Evolutionary conservation across 1,284 basidiomycete genomes (phyloP), one percentile per base, ranked within the genome.

Genomic region (Sporisorium sorghi): DNA sequence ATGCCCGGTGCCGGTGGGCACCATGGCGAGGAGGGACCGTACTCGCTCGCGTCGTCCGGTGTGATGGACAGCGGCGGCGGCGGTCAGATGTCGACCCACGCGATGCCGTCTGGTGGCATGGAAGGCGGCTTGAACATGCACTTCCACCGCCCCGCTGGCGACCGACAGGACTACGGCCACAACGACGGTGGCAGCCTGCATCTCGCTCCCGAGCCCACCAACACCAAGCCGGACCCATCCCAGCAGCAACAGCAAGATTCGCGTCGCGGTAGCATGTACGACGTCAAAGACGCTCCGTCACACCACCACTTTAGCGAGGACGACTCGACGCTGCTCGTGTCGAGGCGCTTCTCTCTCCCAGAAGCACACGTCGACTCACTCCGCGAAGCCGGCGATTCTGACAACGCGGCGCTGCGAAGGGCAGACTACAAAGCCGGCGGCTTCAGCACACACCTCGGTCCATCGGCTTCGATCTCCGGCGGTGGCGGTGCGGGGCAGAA

Each of bases 321-420:
- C 24, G 21, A 28, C 15, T 56, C 54, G 23, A 19, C 55, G 12
- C 33, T 58, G 14, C 33, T 53, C 26, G 14, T 43, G 19, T 64
- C 61, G 19, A 32, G 61, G 15, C 61, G 61, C 21, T 53, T 64
- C 39, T 64, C 61, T 3, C 53, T 46, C 39, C 21, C 46, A 24
- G 60, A 51, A 9, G 33, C 32, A 11, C 53, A 39, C 12, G 28
- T 2, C 24, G 53, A 50, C 24, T 14, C 35, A 9, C 4, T 37
- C 15, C 23, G 23, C 4, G 35, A 55, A 11, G 12, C 10, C 12
- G n/a, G 33, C 7, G n/a, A n/a, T n/a, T n/a, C n/a, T n/a, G n/a
- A n/a, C n/a, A n/a, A n/a, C n/a, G n/a, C n/a, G n/a, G n/a, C n/a
- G n/a, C n/a, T n/a, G n/a, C n/a, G n/a, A n/a, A n/a, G n/a, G n/a